A percentile compares a stretch with the other conserved stretches of the same genome.
phyloP scores from a whole-genome alignment of 768 basidiomycete species.

The Cubamyces lactineus region DNA sequence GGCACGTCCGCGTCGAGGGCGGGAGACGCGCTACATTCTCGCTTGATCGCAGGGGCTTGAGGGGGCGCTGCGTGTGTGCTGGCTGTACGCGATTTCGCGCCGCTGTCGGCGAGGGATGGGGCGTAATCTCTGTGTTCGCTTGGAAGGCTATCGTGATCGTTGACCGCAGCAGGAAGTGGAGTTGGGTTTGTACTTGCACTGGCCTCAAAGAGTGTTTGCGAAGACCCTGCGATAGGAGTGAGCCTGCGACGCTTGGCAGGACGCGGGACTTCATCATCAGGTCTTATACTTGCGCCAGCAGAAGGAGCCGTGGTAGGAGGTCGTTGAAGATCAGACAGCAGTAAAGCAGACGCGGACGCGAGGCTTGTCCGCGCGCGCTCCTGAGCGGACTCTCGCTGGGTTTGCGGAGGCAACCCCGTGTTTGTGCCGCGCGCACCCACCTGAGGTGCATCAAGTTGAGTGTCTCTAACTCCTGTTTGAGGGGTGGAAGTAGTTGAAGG shows the following conservation, averaged over 20 bases:
- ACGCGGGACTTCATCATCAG: neutral
- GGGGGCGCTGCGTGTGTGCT: neutral
- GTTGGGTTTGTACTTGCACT: too few relatives aligned
- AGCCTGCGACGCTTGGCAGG: slow-evolving; percentile 5
- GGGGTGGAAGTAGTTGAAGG: too few relatives aligned
- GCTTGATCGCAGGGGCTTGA: slow-evolving; percentile 16
- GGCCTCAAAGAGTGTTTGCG: neutral
- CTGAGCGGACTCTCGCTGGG: too few relatives aligned
- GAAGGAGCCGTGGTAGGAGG: neutral
- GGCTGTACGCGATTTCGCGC: neutral
- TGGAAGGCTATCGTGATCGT: too few relatives aligned
- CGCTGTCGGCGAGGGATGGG: neutral
- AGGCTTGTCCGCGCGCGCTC: neutral
- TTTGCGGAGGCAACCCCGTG: too few relatives aligned
- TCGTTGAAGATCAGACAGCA: neutral
- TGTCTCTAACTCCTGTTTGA: too few relatives aligned
- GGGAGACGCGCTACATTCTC: slow-evolving; percentile 28
- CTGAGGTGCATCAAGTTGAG: too few relatives aligned
- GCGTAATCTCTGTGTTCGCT: too few relatives aligned
- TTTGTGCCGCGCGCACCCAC: too few relatives aligned
- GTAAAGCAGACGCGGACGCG: neutral
- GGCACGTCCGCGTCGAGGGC: neutral
- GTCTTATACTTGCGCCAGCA: neutral
- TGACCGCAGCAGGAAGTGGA: too few relatives aligned
- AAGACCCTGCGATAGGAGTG: neutral